phyloP scores from a whole-genome alignment of 805 yeast species.

The Wickerhamiella occidentalis region DNA sequence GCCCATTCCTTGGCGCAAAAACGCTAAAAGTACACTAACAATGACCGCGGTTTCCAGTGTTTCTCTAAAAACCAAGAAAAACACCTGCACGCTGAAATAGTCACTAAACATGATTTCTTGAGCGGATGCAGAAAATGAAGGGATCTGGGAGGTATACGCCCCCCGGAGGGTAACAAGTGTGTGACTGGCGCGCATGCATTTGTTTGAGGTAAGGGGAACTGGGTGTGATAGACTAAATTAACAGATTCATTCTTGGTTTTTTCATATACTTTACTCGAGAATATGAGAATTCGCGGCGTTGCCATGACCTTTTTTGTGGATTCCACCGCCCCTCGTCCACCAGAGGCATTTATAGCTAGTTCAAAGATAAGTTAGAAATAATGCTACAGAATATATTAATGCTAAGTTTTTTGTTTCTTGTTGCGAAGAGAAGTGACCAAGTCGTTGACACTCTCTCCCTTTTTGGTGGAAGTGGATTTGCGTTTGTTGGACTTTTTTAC shows the following conservation, averaged over 20 bases:
- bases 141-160: not conserved
- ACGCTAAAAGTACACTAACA: constrained; percentile 75
- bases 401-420: constrained; percentile 6
- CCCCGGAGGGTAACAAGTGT: no score
- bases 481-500: not conserved
- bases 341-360: no score
- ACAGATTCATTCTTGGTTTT: no score
- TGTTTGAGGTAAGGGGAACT: no score
- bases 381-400: not conserved
- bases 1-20: constrained; percentile 71
- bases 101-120: constrained; percentile 22
- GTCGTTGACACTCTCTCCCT: constrained; percentile 5
- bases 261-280: no score
- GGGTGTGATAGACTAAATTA: no score
- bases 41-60: constrained; percentile 78
- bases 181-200: no score
- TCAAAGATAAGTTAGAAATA: no score
- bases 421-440: constrained; percentile 8
- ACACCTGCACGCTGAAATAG: constrained; percentile 56
- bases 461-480: not conserved
- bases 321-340: no score
- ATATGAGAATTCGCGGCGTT: no score
- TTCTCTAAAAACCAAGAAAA: constrained; percentile 85
- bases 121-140: not conserved
- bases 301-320: no score